Evolutionary conservation across 2,329 filamentous ascomycete genomes (phyloP), one percentile per base, ranked within the genome.

Genomic region (Penicillium sp.): DNA sequence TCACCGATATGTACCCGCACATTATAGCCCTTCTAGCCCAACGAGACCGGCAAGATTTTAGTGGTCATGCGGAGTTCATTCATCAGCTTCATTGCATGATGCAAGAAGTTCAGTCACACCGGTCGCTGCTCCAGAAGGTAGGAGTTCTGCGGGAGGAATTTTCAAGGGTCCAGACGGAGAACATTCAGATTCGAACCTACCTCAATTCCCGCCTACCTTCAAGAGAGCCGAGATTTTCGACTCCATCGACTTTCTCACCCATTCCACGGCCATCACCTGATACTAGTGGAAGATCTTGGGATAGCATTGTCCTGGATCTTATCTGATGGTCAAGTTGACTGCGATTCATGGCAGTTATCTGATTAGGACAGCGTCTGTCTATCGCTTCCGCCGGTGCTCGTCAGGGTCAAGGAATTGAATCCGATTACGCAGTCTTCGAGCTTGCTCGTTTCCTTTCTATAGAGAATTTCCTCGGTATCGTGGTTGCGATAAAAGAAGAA

Each of bases 221-320:
- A 0, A 52, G 57, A 11, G 62, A 65, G 30, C 59, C 65, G 8
- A 45, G 43, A 2, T 35, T 64, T 40, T 52, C 63, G 14, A 61
- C 57, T 14, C 28, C 56, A 16, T 58, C 60, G 1, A 55, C 38
- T 4, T 25, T 59, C 10, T 26, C 61, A 5, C 49, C 54, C n/a
- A 62, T 65, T 2, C 58, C 61, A 46, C 57, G 57, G 19, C 62
- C 66, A 3, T 40, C 57, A 3, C 22, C 58, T 2, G 64, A 69
- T 46, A 65, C 61, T 2, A 60, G 51, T 38, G 68, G 62, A 5
- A 67, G 64, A 38, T 64, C 65, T 6, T 72, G 69, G 70, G 71
- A 73, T 40, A 62, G 66, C 16, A 71, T 72, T 40, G 64, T 67
- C 5, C 54, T 65, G 48, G 69, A 73, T 46, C 49, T 73, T 25